Evolutionary conservation across 116 monocot genomes (phyloP).

Genomic region (Cymodocea nodosa): DNA sequence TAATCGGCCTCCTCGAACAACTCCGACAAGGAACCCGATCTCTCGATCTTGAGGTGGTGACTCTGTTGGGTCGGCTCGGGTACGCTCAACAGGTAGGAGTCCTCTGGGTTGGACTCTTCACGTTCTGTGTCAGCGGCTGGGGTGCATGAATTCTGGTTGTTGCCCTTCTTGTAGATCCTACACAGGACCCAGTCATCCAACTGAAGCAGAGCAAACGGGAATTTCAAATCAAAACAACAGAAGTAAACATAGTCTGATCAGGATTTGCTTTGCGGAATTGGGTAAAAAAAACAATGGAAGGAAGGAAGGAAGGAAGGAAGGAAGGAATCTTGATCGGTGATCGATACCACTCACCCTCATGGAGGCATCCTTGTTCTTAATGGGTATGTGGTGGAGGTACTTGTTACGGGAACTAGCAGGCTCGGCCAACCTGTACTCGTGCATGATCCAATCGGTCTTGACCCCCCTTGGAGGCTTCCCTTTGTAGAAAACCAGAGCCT

Average conservation of each 20-base stretch:
- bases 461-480: conserved; percentile 61
- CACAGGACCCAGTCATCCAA: conserved; percentile 22
- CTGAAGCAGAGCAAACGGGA: conserved; percentile 3
- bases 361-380: conserved; percentile 45
- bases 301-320: background rate
- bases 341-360: conserved; percentile 46
- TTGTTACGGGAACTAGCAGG: conserved; percentile 1
- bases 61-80: background rate
- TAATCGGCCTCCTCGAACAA: conserved; percentile 22
- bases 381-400: conserved; percentile 22
- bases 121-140: conserved; percentile 22
- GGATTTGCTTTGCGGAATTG: background rate
- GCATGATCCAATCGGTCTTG: conserved; percentile 89
- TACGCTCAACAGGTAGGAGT: conserved; percentile 7
- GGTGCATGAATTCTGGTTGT: background rate
- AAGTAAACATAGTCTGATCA: background rate
- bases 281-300: background rate
- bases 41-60: conserved; percentile 15
- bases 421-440: conserved; percentile 62
- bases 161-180: conserved; percentile 20
- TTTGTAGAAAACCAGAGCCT: conserved; percentile 71
- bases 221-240: background rate
- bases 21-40: conserved; percentile 31
- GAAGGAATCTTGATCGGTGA: background rate
- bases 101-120: conserved; percentile 26